Percentiles rank a stretch among this genome's conserved stretches.
Conservation (phyloP, 306 rosid species). For the Cucurbita ficifolia region DNA sequence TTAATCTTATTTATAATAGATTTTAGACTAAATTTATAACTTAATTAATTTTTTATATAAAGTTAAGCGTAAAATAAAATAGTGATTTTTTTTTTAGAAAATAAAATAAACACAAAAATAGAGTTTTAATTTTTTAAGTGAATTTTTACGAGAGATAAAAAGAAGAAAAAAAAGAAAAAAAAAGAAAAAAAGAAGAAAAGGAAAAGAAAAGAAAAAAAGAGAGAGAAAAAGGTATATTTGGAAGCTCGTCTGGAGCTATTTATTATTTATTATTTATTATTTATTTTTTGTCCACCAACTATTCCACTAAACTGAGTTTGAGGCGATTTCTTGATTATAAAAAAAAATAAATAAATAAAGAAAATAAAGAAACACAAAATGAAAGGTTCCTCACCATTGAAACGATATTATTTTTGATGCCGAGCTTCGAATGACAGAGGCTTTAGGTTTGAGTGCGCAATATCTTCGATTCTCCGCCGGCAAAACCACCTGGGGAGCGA, state of each 20-base stretch:
- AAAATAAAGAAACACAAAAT: neutral
- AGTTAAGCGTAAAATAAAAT: no score
- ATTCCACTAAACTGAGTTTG: constrained; percentile 4
- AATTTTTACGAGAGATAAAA: neutral
- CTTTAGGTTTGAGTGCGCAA: constrained; percentile 4
- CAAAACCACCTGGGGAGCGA: neutral
- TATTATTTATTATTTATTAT: neutral
- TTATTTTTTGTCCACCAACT: neutral
- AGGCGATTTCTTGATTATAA: neutral
- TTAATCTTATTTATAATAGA: no score
- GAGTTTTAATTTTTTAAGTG: neutral
- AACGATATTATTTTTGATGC: neutral
- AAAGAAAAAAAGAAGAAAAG: neutral
- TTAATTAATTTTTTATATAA: no score
- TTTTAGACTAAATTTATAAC: no score
- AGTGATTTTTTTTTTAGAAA: no score
- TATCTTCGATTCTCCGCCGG: neutral
- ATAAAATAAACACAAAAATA: no score
- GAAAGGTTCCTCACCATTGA: constrained; percentile 3
- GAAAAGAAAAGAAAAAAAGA: neutral
- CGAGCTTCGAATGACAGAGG: constrained; percentile 3
- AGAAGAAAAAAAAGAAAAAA: neutral
- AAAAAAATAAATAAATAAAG: neutral
- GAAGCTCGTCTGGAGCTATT: neutral
- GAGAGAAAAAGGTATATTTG: neutral